phyloP scores from a whole-genome alignment of 208 protist species.

The Crithidia fasciculata region DNA sequence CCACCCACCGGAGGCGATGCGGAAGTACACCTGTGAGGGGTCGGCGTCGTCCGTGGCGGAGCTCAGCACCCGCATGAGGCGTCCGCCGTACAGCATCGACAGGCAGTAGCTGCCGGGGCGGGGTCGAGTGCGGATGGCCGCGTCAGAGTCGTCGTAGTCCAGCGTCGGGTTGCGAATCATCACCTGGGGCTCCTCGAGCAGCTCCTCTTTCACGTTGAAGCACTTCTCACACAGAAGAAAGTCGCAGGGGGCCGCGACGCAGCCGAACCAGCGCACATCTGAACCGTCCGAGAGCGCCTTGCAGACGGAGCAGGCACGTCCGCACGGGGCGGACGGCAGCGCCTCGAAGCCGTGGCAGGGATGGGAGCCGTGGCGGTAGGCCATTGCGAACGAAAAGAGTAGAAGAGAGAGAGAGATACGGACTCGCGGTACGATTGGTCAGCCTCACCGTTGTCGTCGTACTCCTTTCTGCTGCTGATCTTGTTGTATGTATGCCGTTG shows the following conservation, averaged over 20 bases:
- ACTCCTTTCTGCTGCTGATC: too few species aligned
- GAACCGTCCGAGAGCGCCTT: slow-evolving; percentile 49
- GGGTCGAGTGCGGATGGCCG: slow-evolving; percentile 70
- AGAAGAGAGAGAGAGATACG: background rate
- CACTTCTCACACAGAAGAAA: slow-evolving; percentile 80
- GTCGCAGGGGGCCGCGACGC: slow-evolving; percentile 47
- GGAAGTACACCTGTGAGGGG: slow-evolving; percentile 58
- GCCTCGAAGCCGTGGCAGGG: slow-evolving; percentile 60
- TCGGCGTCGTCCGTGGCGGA: slow-evolving; percentile 56
- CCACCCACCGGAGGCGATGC: slow-evolving; percentile 76
- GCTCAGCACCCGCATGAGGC: slow-evolving; percentile 73
- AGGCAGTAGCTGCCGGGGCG: slow-evolving; percentile 57
- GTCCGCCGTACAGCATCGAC: slow-evolving; percentile 63
- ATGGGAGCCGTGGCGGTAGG: slow-evolving; percentile 68
- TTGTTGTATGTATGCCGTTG: too few species aligned
- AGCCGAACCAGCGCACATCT: slow-evolving; percentile 63
- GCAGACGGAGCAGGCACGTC: slow-evolving; percentile 65
- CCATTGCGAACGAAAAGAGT: slow-evolving; percentile 8
- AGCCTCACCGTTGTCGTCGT: too few species aligned
- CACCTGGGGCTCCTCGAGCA: slow-evolving; percentile 62
- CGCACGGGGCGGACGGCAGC: slow-evolving; percentile 8
- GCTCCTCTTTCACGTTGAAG: slow-evolving; percentile 73
- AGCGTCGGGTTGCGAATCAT: slow-evolving; percentile 75
- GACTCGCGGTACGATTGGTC: too few species aligned
- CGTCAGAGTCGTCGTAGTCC: slow-evolving; percentile 44